phyloP scores from a whole-genome alignment of 2,329 filamentous ascomycete genomes.

The Phymatotrichopsis omnivora region DNA sequence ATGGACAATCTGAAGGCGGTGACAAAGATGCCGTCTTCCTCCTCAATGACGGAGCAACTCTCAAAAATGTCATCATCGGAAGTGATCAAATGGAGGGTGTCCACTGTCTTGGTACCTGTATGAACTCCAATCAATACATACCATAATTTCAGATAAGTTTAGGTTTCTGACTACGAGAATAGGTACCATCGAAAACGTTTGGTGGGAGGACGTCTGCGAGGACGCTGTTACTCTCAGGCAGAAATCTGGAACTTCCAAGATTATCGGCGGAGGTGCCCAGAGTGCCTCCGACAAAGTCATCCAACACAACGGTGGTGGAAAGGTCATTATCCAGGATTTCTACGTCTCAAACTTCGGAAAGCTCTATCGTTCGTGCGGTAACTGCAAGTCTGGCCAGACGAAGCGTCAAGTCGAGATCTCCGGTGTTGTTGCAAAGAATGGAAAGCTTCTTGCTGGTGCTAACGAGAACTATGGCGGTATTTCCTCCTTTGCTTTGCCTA shows the following conservation, averaged over 20 bases:
- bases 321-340: conserved; percentile 34
- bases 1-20: conserved; percentile 39
- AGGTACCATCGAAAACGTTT: conserved; percentile 19
- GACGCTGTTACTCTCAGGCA: conserved; percentile 28
- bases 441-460: conserved; percentile 38
- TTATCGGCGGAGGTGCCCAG: conserved; percentile 41
- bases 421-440: conserved; percentile 35
- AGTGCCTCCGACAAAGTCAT: conserved; percentile 41
- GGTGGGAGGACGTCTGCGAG: conserved; percentile 29
- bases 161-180: not conserved
- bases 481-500: too few species aligned
- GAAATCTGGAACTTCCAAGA: conserved; percentile 33
- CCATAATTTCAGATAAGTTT: not conserved
- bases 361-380: conserved; percentile 30
- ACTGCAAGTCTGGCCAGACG: conserved; percentile 13
- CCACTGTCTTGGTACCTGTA: conserved; percentile 34
- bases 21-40: conserved; percentile 37
- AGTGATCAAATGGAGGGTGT: conserved; percentile 37
- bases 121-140: conserved; percentile 23
- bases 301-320: conserved; percentile 42
- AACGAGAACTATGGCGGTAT: conserved; percentile 36
- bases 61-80: conserved; percentile 37
- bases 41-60: conserved; percentile 14
- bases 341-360: conserved; percentile 39
- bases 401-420: conserved; percentile 12